phyloP scores from a whole-genome alignment of 805 yeast species.

The Candida ortonii region DNA sequence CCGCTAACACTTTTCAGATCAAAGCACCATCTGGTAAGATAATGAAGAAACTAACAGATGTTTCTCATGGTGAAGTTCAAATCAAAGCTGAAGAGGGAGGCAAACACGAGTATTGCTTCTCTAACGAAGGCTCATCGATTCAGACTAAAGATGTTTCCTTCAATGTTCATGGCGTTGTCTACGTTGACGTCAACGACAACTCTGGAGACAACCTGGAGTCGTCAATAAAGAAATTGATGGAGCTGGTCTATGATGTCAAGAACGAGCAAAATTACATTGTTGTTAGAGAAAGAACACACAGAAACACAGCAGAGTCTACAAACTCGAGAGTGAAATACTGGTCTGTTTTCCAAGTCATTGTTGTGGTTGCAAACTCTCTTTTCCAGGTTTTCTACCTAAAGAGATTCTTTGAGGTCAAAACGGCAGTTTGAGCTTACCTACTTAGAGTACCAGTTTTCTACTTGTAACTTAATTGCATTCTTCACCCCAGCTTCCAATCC shows the following conservation, averaged over 20 bases:
- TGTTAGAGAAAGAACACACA: slow-evolving; percentile 93
- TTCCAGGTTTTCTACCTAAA: slow-evolving; percentile 93
- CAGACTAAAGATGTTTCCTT: slow-evolving; percentile 89
- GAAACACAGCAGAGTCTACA: slow-evolving; percentile 98
- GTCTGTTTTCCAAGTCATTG: slow-evolving; percentile 86
- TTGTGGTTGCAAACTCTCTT: slow-evolving; percentile 80
- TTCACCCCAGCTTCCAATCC: too few species aligned
- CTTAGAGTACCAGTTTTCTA: background rate
- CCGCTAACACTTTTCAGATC: slow-evolving; percentile 13
- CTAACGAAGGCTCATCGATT: slow-evolving; percentile 72
- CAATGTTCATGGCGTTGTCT: slow-evolving; percentile 91
- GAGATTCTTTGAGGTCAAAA: slow-evolving; percentile 92
- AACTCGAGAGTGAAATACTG: slow-evolving; percentile 97
- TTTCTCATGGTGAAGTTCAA: slow-evolving; percentile 78
- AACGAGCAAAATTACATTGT: slow-evolving; percentile 92
- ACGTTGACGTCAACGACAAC: slow-evolving; percentile 67
- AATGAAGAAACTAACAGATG: slow-evolving; percentile 47
- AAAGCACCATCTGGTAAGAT: slow-evolving; percentile 44
- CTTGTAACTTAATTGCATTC: too few species aligned
- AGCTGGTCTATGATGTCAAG: slow-evolving; percentile 79
- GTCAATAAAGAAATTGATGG: slow-evolving; percentile 72
- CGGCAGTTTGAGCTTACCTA: slow-evolving; percentile 59
- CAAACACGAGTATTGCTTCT: slow-evolving; percentile 83
- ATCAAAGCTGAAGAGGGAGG: slow-evolving; percentile 67
- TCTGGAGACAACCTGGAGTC: slow-evolving; percentile 77